Evolutionary conservation across 106 monocot genomes (phyloP).

Genomic region (Triglochin maritima): DNA sequence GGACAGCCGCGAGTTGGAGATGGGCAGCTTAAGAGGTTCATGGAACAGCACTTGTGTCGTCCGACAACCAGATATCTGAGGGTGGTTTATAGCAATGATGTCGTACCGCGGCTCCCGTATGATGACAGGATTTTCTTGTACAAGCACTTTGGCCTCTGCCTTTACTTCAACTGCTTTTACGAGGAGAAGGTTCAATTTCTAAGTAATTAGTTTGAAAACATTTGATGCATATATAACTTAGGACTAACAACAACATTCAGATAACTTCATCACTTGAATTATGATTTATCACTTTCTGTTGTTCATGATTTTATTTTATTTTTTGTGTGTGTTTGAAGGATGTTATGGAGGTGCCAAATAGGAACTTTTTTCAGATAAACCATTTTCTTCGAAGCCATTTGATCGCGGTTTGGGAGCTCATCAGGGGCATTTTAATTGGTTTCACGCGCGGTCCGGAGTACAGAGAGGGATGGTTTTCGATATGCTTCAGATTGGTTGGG

Average conservation of each 20-base stretch:
- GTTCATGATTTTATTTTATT: slow-evolving; percentile 2
- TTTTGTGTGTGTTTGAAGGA: neutral
- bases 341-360: slow-evolving; percentile 13
- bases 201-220: neutral
- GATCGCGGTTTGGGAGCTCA: slow-evolving; percentile 60
- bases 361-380: slow-evolving; percentile 7
- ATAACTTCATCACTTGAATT: neutral
- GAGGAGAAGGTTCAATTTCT: slow-evolving; percentile 34
- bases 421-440: slow-evolving; percentile 54
- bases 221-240: neutral
- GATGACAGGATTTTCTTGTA: slow-evolving; percentile 52
- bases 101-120: slow-evolving; percentile 73
- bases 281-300: neutral
- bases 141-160: slow-evolving; percentile 71
- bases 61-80: slow-evolving; percentile 26
- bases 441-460: slow-evolving; percentile 2
- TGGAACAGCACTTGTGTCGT: slow-evolving; percentile 8
- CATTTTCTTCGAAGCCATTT: slow-evolving; percentile 31
- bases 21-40: slow-evolving; percentile 20
- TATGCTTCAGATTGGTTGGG: slow-evolving; percentile 30
- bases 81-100: slow-evolving; percentile 72
- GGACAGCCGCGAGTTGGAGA: slow-evolving; percentile 53
- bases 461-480: slow-evolving; percentile 27
- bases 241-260: neutral
- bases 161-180: slow-evolving; percentile 68